A percentile compares a stretch with the other conserved stretches of the same genome.
Evolutionary conservation across 2,329 filamentous ascomycete genomes (phyloP).

Genomic region (Fusarium buxicola): DNA sequence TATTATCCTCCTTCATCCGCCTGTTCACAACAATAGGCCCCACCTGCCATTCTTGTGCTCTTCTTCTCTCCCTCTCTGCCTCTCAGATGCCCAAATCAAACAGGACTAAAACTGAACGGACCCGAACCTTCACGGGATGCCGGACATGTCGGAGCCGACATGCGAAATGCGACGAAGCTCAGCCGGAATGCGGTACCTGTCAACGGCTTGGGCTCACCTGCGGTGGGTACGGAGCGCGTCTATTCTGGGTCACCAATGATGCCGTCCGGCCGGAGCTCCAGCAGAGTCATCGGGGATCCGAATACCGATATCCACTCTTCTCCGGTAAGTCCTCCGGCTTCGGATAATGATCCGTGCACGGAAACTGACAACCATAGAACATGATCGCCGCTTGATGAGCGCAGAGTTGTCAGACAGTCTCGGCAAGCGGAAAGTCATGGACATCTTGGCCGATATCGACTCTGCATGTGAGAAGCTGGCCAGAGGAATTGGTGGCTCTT

Average conservation of each 20-base stretch:
- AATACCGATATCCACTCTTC: constrained; percentile 57
- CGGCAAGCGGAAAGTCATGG: constrained; percentile 36
- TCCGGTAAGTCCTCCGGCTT: constrained; percentile 45
- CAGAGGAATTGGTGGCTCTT: not conserved
- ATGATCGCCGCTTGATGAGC: constrained; percentile 39
- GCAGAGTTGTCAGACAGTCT: constrained; percentile 50
- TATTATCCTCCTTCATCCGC: not conserved
- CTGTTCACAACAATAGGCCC: constrained; percentile 1
- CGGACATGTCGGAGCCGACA: constrained; percentile 54
- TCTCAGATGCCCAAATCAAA: constrained; percentile 32
- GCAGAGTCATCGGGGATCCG: constrained; percentile 42
- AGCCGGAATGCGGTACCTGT: constrained; percentile 55
- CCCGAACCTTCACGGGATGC: constrained; percentile 50
- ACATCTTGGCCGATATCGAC: constrained; percentile 44
- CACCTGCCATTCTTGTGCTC: constrained; percentile 40
- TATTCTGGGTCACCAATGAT: constrained; percentile 49
- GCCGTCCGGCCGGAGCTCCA: constrained; percentile 31
- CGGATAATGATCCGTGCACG: not conserved
- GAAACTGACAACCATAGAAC: constrained; percentile 25
- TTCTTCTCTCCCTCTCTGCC: not conserved
- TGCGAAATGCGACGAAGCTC: constrained; percentile 58
- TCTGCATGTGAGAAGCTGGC: constrained; percentile 36
- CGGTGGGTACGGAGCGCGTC: constrained; percentile 54
- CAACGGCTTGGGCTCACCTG: constrained; percentile 50
- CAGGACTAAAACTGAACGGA: constrained; percentile 35